phyloP scores from a whole-genome alignment of 1,139 yeast species.

The Lodderomyces jiufengensis region DNA sequence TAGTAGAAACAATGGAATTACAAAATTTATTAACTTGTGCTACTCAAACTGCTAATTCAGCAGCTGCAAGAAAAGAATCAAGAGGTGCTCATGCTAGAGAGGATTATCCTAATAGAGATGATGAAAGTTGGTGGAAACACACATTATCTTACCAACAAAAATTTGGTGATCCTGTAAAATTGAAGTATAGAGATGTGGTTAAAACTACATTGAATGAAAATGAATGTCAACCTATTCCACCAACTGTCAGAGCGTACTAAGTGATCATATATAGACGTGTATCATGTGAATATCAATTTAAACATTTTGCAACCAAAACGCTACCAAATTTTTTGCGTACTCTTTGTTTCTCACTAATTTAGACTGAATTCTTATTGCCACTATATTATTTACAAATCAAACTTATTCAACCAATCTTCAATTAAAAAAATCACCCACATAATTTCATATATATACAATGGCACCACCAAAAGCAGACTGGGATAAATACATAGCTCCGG shows the following conservation, averaged over 20 bases:
- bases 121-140: constrained; percentile 96
- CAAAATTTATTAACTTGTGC: constrained; percentile 97
- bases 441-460: constrained; percentile 34
- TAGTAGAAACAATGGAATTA: constrained; percentile 92
- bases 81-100: constrained; percentile 99
- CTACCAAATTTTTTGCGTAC: constrained; percentile 1
- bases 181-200: constrained; percentile 85
- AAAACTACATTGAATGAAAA: constrained; percentile 79
- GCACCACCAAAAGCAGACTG: constrained; percentile 83
- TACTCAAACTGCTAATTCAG: constrained; percentile 89
- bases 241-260: constrained; percentile 89
- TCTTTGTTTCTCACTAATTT: too few relatives aligned
- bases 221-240: constrained; percentile 95
- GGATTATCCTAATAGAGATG: constrained; percentile 95
- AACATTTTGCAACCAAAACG: background rate
- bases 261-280: too few relatives aligned
- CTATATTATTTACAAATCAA: constrained; percentile 1
- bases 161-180: constrained; percentile 65
- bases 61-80: constrained; percentile 93
- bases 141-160: constrained; percentile 84
- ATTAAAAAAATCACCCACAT: background rate
- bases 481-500: constrained; percentile 93
- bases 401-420: background rate
- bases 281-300: background rate
- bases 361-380: constrained; percentile 1